phyloP scores from a whole-genome alignment of 208 protist species.

The Jaenimonas drosophilae region DNA sequence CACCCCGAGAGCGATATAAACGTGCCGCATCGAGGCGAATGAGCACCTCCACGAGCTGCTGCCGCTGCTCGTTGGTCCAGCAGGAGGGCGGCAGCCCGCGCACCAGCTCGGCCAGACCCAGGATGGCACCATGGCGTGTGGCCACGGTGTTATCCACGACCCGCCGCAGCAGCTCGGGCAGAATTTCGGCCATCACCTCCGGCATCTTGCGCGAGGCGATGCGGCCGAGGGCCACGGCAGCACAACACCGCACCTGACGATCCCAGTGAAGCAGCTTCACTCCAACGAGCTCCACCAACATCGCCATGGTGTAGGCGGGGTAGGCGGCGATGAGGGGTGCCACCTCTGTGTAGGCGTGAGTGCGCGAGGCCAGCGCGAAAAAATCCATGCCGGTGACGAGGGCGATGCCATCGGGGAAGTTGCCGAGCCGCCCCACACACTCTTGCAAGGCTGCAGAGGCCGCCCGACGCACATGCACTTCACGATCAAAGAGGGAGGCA shows the following conservation, averaged over 20 bases:
- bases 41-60: constrained; percentile 39
- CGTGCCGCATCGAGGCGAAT: constrained; percentile 80
- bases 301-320: constrained; percentile 60
- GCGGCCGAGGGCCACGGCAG: constrained; percentile 63
- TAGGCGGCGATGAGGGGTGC: constrained; percentile 53
- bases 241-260: constrained; percentile 62
- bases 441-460: constrained; percentile 92
- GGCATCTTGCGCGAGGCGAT: constrained; percentile 33
- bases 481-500: constrained; percentile 84
- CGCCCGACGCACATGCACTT: constrained; percentile 89
- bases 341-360: constrained; percentile 85
- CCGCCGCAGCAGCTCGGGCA: constrained; percentile 46
- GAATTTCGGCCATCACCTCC: constrained; percentile 7
- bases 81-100: constrained; percentile 26
- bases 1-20: constrained; percentile 92
- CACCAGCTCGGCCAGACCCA: constrained; percentile 85
- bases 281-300: constrained; percentile 84
- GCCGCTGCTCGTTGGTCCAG: constrained; percentile 21
- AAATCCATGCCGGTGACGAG: constrained; percentile 96
- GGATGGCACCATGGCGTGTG: constrained; percentile 86
- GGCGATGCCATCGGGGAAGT: constrained; percentile 95
- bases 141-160: constrained; percentile 49
- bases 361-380: constrained; percentile 90
- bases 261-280: constrained; percentile 91
- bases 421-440: constrained; percentile 88